phyloP scores from a whole-genome alignment of 257 asterid species.

The Solanum peruvianum region DNA sequence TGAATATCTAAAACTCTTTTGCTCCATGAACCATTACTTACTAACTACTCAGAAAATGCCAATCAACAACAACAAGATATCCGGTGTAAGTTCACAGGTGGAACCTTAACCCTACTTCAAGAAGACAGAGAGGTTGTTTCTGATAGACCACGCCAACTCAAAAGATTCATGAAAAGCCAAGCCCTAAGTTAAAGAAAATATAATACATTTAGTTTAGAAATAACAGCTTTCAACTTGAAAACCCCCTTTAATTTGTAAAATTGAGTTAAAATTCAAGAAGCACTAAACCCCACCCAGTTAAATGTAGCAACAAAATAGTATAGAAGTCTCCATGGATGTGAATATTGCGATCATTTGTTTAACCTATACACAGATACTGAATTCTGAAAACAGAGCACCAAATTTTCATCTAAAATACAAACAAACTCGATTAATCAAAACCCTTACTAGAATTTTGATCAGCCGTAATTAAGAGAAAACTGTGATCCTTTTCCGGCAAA shows the following conservation, averaged over 20 bases:
- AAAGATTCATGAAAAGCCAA: background rate
- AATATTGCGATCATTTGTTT: background rate
- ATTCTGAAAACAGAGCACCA: background rate
- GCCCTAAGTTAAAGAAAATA: background rate
- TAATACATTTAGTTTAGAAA: background rate
- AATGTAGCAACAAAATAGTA: background rate
- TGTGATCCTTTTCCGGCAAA: background rate
- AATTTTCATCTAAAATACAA: background rate
- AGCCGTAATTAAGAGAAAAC: background rate
- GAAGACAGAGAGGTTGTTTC: background rate
- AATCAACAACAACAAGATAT: background rate
- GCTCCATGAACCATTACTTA: background rate
- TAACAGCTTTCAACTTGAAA: background rate
- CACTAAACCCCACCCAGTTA: background rate
- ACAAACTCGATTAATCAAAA: background rate
- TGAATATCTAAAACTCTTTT: background rate
- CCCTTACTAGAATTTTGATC: background rate
- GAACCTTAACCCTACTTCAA: background rate
- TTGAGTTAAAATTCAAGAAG: background rate
- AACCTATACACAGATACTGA: background rate
- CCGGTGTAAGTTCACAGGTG: background rate
- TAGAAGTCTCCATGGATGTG: background rate
- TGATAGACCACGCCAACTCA: background rate
- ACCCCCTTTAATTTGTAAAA: background rate
- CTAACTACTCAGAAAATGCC: background rate